Percentiles rank a stretch among this genome's conserved stretches.
Evolutionary conservation across 345 rosid genomes (phyloP).

Genomic region (Camelina hispida): DNA sequence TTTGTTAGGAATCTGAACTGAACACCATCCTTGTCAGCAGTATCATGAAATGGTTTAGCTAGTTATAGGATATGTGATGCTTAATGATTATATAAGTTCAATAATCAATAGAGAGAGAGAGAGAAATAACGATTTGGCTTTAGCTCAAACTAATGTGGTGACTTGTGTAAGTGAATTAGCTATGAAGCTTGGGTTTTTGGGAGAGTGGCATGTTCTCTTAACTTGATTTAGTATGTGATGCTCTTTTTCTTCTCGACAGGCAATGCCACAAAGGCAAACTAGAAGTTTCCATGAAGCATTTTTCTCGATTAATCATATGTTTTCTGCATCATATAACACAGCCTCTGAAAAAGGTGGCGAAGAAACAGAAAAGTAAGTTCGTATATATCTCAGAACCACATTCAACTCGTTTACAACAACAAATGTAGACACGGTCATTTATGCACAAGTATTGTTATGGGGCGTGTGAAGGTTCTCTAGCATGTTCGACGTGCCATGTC

Average conservation of each 20-base stretch:
- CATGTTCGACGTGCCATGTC: conserved; percentile 95
- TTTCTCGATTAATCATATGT: conserved; percentile 43
- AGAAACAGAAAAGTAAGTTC: conserved; percentile 62
- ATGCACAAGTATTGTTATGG: conserved; percentile 39
- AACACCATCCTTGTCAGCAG: not conserved
- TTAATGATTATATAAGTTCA: not conserved
- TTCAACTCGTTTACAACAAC: not conserved
- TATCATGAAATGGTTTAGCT: not conserved
- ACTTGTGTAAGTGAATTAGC: conserved; percentile 23
- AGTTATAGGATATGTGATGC: conserved; percentile 13
- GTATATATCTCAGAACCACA: conserved; percentile 10
- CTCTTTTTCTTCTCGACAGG: conserved; percentile 45
- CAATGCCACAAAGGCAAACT: conserved; percentile 41
- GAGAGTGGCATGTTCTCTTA: not conserved
- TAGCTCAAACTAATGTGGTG: not conserved
- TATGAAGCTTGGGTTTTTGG: conserved; percentile 1
- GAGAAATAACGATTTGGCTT: not conserved
- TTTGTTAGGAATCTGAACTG: conserved; percentile 7
- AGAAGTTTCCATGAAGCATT: conserved; percentile 48
- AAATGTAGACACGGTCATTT: not conserved
- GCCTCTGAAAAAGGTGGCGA: conserved; percentile 42
- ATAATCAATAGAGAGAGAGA: not conserved
- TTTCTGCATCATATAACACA: conserved; percentile 49
- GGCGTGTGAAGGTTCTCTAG: conserved; percentile 95
- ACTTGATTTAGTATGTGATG: conserved; percentile 11